phyloP scores from a whole-genome alignment of 257 asterid species.

The Ajuga chamaepitys region DNA sequence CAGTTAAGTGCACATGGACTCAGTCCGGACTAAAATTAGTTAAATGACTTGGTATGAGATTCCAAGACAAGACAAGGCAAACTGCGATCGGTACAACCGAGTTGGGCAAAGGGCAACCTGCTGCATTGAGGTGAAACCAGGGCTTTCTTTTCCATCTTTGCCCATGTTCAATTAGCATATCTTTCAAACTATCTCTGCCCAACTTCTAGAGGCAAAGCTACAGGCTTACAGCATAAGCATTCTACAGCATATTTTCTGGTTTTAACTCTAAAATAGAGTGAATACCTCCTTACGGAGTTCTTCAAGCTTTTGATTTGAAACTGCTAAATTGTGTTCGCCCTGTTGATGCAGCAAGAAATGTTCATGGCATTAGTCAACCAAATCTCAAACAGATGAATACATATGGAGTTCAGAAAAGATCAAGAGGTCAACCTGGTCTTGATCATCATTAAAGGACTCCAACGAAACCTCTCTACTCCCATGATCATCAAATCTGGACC shows the following conservation, averaged over 20 bases:
- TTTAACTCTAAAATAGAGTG: slow-evolving; percentile 3
- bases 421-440: slow-evolving; percentile 43
- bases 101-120: background rate
- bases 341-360: slow-evolving; percentile 20
- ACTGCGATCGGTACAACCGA: background rate
- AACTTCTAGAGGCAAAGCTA: slow-evolving; percentile 1
- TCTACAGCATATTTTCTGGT: background rate
- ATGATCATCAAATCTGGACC: slow-evolving; percentile 43
- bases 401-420: background rate
- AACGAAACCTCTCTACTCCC: slow-evolving; percentile 47
- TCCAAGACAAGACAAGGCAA: background rate
- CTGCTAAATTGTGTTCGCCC: slow-evolving; percentile 40
- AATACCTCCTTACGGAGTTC: slow-evolving; percentile 66
- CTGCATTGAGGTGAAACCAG: background rate
- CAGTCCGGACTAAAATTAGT: background rate
- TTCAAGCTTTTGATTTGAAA: slow-evolving; percentile 51
- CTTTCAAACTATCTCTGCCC: background rate
- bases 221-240: slow-evolving; percentile 6
- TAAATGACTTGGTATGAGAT: background rate
- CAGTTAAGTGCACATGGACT: background rate
- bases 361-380: slow-evolving; percentile 1
- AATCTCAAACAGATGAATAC: background rate
- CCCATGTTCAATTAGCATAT: background rate
- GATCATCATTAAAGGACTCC: slow-evolving; percentile 42
- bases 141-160: background rate